Percentiles rank a stretch among this genome's conserved stretches.
Conservation (phyloP, 805 yeast genomes). For the Pichia phayaonensis region DNA sequence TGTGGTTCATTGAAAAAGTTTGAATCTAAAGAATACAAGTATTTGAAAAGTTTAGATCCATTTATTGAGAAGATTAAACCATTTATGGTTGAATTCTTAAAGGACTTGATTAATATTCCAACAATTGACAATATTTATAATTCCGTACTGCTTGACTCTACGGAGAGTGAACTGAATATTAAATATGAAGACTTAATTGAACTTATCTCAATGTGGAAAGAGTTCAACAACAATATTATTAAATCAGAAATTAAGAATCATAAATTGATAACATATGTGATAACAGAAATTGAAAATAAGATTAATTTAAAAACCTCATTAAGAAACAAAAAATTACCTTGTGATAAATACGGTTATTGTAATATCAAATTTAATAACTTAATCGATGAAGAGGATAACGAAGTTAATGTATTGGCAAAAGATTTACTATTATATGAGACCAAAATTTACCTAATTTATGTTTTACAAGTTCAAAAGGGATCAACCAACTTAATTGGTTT, state of each 20-base stretch:
- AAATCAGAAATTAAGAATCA: background rate
- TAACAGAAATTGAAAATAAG: constrained; percentile 2
- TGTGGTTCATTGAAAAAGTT: constrained; percentile 63
- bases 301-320: constrained; percentile 18
- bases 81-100: constrained; percentile 38
- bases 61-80: constrained; percentile 48
- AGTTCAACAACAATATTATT: constrained; percentile 30
- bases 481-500: constrained; percentile 43
- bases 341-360: constrained; percentile 11
- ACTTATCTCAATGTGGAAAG: constrained; percentile 35
- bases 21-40: constrained; percentile 45
- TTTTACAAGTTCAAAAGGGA: constrained; percentile 77
- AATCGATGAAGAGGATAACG: constrained; percentile 1
- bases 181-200: constrained; percentile 38
- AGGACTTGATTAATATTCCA: constrained; percentile 42
- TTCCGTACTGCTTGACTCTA: constrained; percentile 51
- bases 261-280: constrained; percentile 4
- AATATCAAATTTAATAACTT: constrained; percentile 2
- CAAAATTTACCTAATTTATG: constrained; percentile 73
- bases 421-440: constrained; percentile 59
- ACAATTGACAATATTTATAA: constrained; percentile 54
- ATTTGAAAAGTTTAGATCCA: constrained; percentile 73
- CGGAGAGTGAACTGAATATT: constrained; percentile 36
- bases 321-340: constrained; percentile 25
- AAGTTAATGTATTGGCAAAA: constrained; percentile 4